These are phyloP conservation scores for Arthrocladium fulminans DNA, from an alignment of 2,329 filamentous ascomycete genomes.

Conservation along the genomic window DNA sequence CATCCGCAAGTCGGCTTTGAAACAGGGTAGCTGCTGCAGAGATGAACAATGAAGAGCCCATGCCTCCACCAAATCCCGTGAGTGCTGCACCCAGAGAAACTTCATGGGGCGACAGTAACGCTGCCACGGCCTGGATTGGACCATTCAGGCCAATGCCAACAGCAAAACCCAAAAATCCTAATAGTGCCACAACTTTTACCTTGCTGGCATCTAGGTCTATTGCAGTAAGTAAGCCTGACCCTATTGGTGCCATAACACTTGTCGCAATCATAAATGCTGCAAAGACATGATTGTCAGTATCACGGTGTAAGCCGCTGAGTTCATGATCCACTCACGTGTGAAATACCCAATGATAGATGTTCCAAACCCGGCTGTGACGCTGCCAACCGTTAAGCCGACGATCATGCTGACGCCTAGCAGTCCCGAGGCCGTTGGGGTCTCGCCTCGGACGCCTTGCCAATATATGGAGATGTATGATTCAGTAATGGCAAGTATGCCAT, in stretches of 20 bases:
- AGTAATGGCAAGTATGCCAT: constrained; percentile 11
- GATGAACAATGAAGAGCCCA: constrained; percentile 12
- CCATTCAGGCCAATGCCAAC: constrained; percentile 22
- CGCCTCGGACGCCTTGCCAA: constrained; percentile 26
- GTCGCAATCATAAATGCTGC: constrained; percentile 26
- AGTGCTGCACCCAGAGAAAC: constrained; percentile 22
- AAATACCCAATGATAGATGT: constrained; percentile 12
- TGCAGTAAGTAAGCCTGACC: constrained; percentile 22
- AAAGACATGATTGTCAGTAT: not conserved
- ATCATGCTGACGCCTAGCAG: constrained; percentile 12
- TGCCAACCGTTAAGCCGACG: constrained; percentile 9
- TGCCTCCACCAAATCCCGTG: constrained; percentile 25
- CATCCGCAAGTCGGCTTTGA: constrained; percentile 9
- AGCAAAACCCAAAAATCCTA: constrained; percentile 25
- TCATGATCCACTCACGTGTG: constrained; percentile 8
- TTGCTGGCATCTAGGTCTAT: constrained; percentile 9
- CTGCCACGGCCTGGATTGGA: constrained; percentile 19
- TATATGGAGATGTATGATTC: constrained; percentile 28
- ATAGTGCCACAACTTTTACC: constrained; percentile 23
- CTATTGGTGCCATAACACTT: constrained; percentile 20
- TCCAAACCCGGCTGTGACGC: constrained; percentile 7
- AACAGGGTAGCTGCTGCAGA: constrained; percentile 15
- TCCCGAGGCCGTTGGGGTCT: constrained; percentile 13
- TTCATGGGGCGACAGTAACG: constrained; percentile 20
- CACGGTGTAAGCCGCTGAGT: not conserved